phyloP scores from a whole-genome alignment of 805 yeast species.

The Lipomyces yamanashiensis region DNA sequence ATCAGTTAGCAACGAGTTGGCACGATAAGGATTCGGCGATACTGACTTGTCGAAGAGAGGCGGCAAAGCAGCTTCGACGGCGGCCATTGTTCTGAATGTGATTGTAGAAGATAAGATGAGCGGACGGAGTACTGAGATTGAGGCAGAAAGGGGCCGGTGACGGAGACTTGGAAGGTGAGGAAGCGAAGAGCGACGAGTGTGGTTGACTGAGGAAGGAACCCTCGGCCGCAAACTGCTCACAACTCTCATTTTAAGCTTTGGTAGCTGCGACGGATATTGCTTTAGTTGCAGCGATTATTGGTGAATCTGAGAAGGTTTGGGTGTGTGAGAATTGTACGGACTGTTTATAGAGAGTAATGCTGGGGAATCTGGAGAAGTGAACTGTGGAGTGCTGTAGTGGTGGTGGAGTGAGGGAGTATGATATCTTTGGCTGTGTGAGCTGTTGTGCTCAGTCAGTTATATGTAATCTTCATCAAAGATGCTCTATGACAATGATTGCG shows the following conservation, averaged over 20 bases:
- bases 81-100: constrained; percentile 23
- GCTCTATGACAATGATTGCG: no score
- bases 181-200: neutral
- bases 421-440: no score
- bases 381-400: no score
- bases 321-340: neutral
- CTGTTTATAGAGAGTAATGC: no score
- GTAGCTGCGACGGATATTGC: neutral
- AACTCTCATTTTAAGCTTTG: neutral
- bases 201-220: neutral
- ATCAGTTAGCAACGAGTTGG: neutral
- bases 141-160: neutral
- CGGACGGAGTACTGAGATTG: neutral
- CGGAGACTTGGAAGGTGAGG: neutral
- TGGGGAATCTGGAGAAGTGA: no score
- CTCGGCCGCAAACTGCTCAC: constrained; percentile 11
- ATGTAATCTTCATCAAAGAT: no score
- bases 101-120: neutral
- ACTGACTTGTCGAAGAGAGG: constrained; percentile 30
- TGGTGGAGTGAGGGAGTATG: no score
- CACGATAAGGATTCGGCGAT: neutral
- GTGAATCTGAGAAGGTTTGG: neutral
- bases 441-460: no score
- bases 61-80: constrained; percentile 24
- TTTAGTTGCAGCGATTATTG: neutral